Evolutionary conservation across 345 rosid genomes (phyloP).

Genomic region (Ceriops tagal): DNA sequence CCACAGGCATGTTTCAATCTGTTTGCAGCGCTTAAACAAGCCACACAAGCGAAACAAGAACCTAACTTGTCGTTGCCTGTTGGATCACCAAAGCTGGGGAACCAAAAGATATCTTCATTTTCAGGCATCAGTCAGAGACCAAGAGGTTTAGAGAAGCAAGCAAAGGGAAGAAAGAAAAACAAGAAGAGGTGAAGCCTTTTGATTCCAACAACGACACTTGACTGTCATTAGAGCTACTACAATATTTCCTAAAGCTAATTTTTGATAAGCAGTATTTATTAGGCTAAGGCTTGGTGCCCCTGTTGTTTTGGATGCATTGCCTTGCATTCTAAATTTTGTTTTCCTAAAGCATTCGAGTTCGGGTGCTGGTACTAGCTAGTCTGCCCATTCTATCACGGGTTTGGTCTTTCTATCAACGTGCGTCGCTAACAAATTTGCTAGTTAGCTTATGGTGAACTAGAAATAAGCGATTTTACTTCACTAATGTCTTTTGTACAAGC

Average conservation of each 20-base stretch:
- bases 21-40: conserved; percentile 51
- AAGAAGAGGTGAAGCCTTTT: conserved; percentile 47
- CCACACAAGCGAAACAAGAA: conserved; percentile 25
- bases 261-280: neutral
- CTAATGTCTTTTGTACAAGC: too few relatives aligned
- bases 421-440: too few relatives aligned
- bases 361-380: too few relatives aligned
- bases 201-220: neutral
- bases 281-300: neutral
- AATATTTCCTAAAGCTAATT: neutral
- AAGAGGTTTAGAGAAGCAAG: conserved; percentile 67
- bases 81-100: conserved; percentile 31
- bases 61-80: conserved; percentile 29
- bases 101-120: conserved; percentile 44
- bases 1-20: conserved; percentile 45
- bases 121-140: conserved; percentile 60
- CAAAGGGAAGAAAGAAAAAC: conserved; percentile 71
- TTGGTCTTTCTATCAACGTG: too few relatives aligned
- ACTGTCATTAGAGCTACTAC: neutral
- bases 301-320: neutral
- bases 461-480: too few relatives aligned
- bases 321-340: neutral
- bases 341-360: too few relatives aligned
- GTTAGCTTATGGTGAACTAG: too few relatives aligned
- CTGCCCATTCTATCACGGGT: too few relatives aligned